These are phyloP conservation scores for Vigna nakashimae DNA, from an alignment of 306 rosid species.

Conservation along the genomic window DNA sequence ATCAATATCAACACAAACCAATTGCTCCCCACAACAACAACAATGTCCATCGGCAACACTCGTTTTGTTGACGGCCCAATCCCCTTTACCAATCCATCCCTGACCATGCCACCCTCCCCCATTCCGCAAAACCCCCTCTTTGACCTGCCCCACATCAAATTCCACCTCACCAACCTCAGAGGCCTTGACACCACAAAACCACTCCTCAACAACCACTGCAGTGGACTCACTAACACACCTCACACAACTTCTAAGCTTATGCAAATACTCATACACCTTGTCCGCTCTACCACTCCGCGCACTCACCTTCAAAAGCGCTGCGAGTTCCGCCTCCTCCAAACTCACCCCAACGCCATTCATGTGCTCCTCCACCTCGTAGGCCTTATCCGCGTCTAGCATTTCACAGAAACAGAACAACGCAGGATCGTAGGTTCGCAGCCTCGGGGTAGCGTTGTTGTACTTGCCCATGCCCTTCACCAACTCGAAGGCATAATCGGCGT, in stretches of 20 bases:
- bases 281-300: slow-evolving; percentile 57
- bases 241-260: slow-evolving; percentile 68
- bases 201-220: slow-evolving; percentile 63
- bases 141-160: slow-evolving; percentile 51
- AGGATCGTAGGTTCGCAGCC: slow-evolving; percentile 76
- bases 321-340: slow-evolving; percentile 73
- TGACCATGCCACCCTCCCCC: slow-evolving; percentile 98
- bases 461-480: slow-evolving; percentile 60
- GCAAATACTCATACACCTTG: slow-evolving; percentile 79
- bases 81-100: slow-evolving; percentile 91
- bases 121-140: slow-evolving; percentile 59
- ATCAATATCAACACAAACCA: slow-evolving; percentile 81
- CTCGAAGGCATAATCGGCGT: slow-evolving; percentile 66
- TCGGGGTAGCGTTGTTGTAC: slow-evolving; percentile 56
- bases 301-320: slow-evolving; percentile 75
- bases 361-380: slow-evolving; percentile 78
- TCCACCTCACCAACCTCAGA: slow-evolving; percentile 55
- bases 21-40: slow-evolving; percentile 61
- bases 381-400: slow-evolving; percentile 67
- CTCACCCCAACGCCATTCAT: slow-evolving; percentile 58
- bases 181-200: slow-evolving; percentile 68
- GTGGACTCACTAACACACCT: slow-evolving; percentile 67
- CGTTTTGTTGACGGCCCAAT: slow-evolving; percentile 65
- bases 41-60: slow-evolving; percentile 60
- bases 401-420: slow-evolving; percentile 76